These are phyloP conservation scores for Sergeia podlipaevii DNA, from an alignment of 208 protist genomes.

Conservation along the genomic window DNA sequence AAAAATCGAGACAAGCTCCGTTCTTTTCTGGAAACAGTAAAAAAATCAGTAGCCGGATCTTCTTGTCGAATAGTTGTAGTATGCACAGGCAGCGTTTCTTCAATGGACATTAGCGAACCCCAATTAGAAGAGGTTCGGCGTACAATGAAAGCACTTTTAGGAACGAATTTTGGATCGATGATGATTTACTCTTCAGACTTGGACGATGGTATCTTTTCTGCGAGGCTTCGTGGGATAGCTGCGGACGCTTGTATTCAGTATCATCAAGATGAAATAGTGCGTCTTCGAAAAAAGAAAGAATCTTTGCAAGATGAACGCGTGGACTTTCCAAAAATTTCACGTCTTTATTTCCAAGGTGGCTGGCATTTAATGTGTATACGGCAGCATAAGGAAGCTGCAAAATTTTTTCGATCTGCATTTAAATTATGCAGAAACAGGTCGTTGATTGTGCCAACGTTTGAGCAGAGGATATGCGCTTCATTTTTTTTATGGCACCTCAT, in stretches of 20 bases:
- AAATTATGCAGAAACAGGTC: constrained; percentile 22
- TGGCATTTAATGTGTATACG: constrained; percentile 60
- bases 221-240: constrained; percentile 10
- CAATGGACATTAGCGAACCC: too few species aligned
- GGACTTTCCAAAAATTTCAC: constrained; percentile 4
- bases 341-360: constrained; percentile 46
- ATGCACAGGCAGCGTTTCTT: too few species aligned
- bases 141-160: constrained; percentile 11
- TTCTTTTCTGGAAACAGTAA: constrained; percentile 2
- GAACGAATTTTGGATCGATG: constrained; percentile 12
- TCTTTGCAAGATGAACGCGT: constrained; percentile 2
- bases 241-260: constrained; percentile 10
- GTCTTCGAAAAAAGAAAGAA: constrained; percentile 13
- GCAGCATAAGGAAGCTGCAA: constrained; percentile 25
- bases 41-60: too few species aligned
- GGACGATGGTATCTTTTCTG: constrained; percentile 13
- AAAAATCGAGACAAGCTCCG: not conserved
- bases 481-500: constrained; percentile 53
- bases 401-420: constrained; percentile 39
- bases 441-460: constrained; percentile 29
- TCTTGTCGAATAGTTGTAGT: too few species aligned
- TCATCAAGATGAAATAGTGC: constrained; percentile 22
- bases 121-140: too few species aligned
- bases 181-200: constrained; percentile 10
- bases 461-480: constrained; percentile 38